Evolutionary conservation across 768 basidiomycete species (phyloP), one percentile per base, ranked within the genome.

Genomic region (Candolleomyces aberdarensis): DNA sequence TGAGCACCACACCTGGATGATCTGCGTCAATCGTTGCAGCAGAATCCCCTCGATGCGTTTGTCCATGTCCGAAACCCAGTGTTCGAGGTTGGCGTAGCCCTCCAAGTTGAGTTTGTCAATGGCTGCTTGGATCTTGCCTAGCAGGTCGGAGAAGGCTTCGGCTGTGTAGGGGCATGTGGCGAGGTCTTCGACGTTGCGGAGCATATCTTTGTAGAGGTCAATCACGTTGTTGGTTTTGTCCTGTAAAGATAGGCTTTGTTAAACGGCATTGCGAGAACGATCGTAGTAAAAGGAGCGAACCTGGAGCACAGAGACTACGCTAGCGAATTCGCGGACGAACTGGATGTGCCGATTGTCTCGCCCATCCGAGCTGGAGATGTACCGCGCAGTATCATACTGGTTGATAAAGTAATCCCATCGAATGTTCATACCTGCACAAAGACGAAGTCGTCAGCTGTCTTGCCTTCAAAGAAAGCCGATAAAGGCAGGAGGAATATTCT

Each of bases 391-490:
- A 65, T 96, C 95, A 70, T 94, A 98, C 57, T 95, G 91, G 69
- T 92, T 96, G 66, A 98, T 91, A 67, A 98, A 95, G 74, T 94
- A 84, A 71, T 98, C 97, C 97, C 97, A 99, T 26, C 92, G 88
- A 59, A 96, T 92, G 67, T 84, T 85, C 90, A 99, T 96, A 29
- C 96, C 96, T 96, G 36, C 36, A 61, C 26, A 8, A 56, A 36
- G 29, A 32, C 36, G 26, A 26, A 47, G 2, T 54, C 54, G 48
- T 39, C 60, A 44, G 49, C 46, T 57, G 22, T 3, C 61, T 10
- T 5, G 22, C 9, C 5, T 26, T 32, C 17, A 20, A 56, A 58
- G 19, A 48, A n/a, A 36, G 19, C 20, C 47, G 62, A n/a, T 44
- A 19, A 26, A 26, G 26, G 26, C 3, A 26, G 26, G 26, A 26